These are phyloP conservation scores for Castanea crenata DNA, from an alignment of 306 rosid genomes.

Conservation along the genomic window DNA sequence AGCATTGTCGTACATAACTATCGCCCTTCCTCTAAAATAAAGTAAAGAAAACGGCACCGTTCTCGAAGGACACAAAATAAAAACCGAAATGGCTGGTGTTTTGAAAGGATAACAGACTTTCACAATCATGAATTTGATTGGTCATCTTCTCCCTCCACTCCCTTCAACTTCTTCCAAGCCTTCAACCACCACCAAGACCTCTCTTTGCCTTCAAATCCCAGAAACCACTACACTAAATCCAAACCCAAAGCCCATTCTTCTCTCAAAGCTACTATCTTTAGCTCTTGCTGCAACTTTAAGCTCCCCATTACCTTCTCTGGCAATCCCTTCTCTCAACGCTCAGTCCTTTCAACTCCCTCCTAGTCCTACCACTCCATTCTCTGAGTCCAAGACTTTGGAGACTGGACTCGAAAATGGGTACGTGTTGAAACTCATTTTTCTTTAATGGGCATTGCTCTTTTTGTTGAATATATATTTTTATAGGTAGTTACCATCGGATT, in stretches of 20 bases:
- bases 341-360: slow-evolving; percentile 55
- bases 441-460: background rate
- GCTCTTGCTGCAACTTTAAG: slow-evolving; percentile 56
- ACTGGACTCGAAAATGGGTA: slow-evolving; percentile 84
- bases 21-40: too few relatives aligned
- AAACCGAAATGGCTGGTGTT: background rate
- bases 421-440: background rate
- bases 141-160: slow-evolving; percentile 38
- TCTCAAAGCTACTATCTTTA: slow-evolving; percentile 64
- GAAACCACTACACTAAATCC: slow-evolving; percentile 27
- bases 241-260: slow-evolving; percentile 23
- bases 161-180: slow-evolving; percentile 29
- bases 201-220: slow-evolving; percentile 22
- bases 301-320: slow-evolving; percentile 63
- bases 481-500: too few relatives aligned
- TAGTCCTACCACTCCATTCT: slow-evolving; percentile 88
- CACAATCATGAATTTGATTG: slow-evolving; percentile 43
- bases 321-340: slow-evolving; percentile 72
- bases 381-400: slow-evolving; percentile 69
- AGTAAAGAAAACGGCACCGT: background rate
- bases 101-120: slow-evolving; percentile 22
- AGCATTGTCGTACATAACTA: too few relatives aligned
- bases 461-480: background rate
- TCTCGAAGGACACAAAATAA: background rate
- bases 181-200: slow-evolving; percentile 21